Evolutionary conservation across 78 protist species (phyloP).

Genomic region (Emiliania huxleyi): DNA sequence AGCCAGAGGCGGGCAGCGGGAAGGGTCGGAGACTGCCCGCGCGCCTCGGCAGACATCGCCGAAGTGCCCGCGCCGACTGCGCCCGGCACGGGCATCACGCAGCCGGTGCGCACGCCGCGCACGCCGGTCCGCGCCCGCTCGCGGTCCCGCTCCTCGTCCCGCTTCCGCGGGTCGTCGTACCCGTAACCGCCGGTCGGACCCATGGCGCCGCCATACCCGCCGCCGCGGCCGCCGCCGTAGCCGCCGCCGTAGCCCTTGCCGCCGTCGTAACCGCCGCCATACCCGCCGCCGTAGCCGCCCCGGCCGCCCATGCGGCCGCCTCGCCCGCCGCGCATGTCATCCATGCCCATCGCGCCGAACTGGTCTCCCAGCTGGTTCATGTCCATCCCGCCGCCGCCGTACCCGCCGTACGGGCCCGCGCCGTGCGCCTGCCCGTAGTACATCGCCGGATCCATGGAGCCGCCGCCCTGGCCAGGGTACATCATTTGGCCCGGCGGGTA

Average conservation of each 20-base stretch:
- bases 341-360: background rate
- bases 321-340: background rate
- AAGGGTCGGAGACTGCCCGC: no score
- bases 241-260: background rate
- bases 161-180: background rate
- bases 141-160: background rate
- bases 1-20: no score
- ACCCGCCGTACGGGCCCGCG: background rate
- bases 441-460: background rate
- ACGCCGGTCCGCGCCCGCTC: constrained; percentile 2
- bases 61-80: background rate
- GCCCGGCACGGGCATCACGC: background rate
- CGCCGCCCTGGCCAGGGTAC: background rate
- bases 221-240: background rate
- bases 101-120: background rate
- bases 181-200: background rate
- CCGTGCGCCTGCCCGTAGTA: background rate
- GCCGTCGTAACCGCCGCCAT: background rate
- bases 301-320: background rate
- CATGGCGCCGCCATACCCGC: background rate
- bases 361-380: background rate
- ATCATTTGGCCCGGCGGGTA: background rate
- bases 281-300: background rate
- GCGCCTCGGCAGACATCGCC: background rate
- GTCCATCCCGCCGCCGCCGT: background rate